Conservation (phyloP, 1,139 yeast genomes). For the Saccharomyces pastorianus region DNA sequence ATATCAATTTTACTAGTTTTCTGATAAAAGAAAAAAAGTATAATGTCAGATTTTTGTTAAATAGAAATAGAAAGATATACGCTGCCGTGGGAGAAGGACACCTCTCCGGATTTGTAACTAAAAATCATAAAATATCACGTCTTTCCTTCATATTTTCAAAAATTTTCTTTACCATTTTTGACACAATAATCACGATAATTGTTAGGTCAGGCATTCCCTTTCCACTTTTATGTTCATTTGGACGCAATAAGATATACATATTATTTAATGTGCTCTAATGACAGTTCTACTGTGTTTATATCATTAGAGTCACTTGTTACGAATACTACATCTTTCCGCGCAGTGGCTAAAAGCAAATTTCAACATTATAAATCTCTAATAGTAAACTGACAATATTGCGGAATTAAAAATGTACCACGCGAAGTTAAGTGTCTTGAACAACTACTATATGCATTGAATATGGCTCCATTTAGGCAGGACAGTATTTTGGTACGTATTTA, state of each 20-base stretch:
- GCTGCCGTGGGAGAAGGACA: background rate
- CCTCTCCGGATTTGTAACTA: background rate
- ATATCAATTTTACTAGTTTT: background rate
- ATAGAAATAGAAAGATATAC: background rate
- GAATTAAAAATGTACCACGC: background rate
- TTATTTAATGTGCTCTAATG: background rate
- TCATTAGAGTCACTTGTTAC: background rate
- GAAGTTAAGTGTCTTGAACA: background rate
- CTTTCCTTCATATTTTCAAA: background rate
- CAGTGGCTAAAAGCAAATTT: background rate
- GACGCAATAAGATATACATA: background rate
- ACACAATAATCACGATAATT: background rate
- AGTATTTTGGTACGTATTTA: constrained; percentile 20
- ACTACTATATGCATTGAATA: constrained; percentile 12
- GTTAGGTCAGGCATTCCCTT: background rate
- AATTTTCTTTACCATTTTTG: background rate
- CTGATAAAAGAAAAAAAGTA: background rate
- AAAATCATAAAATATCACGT: background rate
- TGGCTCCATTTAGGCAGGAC: constrained; percentile 44
- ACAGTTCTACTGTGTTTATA: background rate
- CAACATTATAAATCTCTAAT: background rate
- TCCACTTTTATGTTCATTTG: background rate
- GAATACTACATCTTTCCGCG: background rate
- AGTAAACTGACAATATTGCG: background rate
- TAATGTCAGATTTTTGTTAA: background rate